These are phyloP conservation scores for Suhomyces chickasaworum DNA, from an alignment of 1,139 yeast species.

Conservation along the genomic window DNA sequence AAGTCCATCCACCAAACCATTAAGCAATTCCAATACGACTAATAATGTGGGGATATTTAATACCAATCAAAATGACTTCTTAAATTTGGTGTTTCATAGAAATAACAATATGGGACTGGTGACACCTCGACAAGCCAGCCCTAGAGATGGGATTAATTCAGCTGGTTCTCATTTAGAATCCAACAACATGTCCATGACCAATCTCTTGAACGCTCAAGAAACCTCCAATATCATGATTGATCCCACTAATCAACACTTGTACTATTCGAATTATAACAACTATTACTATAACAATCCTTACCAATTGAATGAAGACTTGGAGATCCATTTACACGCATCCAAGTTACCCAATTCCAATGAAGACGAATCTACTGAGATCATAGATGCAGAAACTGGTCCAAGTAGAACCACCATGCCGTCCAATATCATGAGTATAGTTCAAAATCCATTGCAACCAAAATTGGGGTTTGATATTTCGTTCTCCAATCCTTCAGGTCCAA, in stretches of 20 bases:
- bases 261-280: constrained; percentile 45
- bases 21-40: constrained; percentile 9
- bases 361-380: constrained; percentile 38
- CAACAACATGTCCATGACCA: constrained; percentile 25
- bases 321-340: constrained; percentile 49
- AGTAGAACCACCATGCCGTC: constrained; percentile 45
- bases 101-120: constrained; percentile 18
- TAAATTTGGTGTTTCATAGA: constrained; percentile 56
- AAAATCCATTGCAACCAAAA: constrained; percentile 47
- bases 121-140: constrained; percentile 5
- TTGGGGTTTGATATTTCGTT: constrained; percentile 41
- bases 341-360: constrained; percentile 22
- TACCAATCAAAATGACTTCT: constrained; percentile 40
- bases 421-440: constrained; percentile 50
- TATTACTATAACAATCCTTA: constrained; percentile 48
- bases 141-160: constrained; percentile 6
- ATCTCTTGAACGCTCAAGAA: constrained; percentile 26
- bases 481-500: constrained; percentile 25
- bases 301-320: constrained; percentile 43
- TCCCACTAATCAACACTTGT: constrained; percentile 41
- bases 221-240: constrained; percentile 26
- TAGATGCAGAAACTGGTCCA: constrained; percentile 38
- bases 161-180: constrained; percentile 1
- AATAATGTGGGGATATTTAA: constrained; percentile 10
- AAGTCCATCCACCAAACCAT: constrained; percentile 8